Conservation (phyloP, 352 stramenopile species). For the Phytopythium mirpurense region DNA sequence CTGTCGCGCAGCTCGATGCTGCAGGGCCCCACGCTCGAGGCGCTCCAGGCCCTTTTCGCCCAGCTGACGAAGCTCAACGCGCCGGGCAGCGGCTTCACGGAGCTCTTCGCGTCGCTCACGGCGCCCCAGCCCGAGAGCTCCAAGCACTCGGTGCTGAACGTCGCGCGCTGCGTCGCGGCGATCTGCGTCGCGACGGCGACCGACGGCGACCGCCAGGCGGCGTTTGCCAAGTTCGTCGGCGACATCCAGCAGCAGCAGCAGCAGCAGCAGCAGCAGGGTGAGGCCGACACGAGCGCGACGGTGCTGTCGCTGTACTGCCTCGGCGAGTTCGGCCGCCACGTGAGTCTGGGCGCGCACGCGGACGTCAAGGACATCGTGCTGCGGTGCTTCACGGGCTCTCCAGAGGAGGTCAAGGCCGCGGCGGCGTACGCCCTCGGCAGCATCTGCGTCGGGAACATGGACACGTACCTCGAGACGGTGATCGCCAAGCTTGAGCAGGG, state of each 20-base stretch:
- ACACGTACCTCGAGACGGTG: constrained; percentile 88
- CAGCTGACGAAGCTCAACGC: constrained; percentile 59
- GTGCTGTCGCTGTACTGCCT: constrained; percentile 93
- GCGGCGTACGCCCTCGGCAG: constrained; percentile 95
- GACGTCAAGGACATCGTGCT: constrained; percentile 91
- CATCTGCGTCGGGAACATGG: constrained; percentile 93
- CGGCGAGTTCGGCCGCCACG: constrained; percentile 93
- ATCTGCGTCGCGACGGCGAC: constrained; percentile 61
- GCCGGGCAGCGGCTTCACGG: constrained; percentile 67
- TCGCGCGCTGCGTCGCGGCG: constrained; percentile 91
- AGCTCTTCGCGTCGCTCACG: constrained; percentile 84
- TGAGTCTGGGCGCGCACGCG: constrained; percentile 79
- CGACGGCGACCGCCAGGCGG: constrained; percentile 50
- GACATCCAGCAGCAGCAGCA: constrained; percentile 67
- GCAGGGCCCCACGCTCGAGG: constrained; percentile 73
- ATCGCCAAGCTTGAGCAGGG: constrained; percentile 89
- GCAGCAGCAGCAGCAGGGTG: constrained; percentile 38
- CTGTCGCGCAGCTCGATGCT: constrained; percentile 92
- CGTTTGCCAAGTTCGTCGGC: constrained; percentile 69
- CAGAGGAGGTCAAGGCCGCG: constrained; percentile 95
- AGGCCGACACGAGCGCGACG: constrained; percentile 43
- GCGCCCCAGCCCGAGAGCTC: constrained; percentile 48
- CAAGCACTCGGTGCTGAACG: constrained; percentile 92
- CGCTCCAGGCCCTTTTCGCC: constrained; percentile 53
- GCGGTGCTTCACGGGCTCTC: constrained; percentile 75